Evolutionary conservation across 2,329 filamentous ascomycete genomes (phyloP), one percentile per base, ranked within the genome.

Genomic region (Diaporthe aspalathi): DNA sequence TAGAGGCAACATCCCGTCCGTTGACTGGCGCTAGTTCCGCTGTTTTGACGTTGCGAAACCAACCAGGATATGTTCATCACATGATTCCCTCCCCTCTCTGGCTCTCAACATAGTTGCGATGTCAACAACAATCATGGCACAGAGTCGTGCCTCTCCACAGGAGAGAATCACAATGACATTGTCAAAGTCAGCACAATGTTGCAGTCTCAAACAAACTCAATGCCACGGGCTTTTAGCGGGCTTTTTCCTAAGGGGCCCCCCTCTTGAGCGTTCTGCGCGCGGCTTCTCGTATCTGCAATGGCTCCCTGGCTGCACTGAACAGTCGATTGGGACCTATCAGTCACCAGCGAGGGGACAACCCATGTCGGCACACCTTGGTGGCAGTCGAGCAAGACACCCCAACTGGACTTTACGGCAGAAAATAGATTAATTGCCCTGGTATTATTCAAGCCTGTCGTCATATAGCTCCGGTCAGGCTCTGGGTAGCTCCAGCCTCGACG

Each of bases 401-500:
- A 65, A 65, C 22, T 60, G 53, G 43, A 52, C 50, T 56, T 24
- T 3, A 5, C 52, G 68, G 60, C 68, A 56, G 50, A 43, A 52
- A 47, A 54, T 70, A 38, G 32, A 70, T 56, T 50, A 49, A 65
- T 14, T 40, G 12, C 35, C 53, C 52, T 50, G 38, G 17, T 53
- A 57, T 54, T 47, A 38, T n/a, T 24, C 35, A 60, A 53, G 60
- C 43, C 24, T 50, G 40, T 53, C 60, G 70, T 70, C 67, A 70
- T 70, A 24, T 40, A 40, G 43, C 66, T 50, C 22, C n/a, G 60
- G 49, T 40, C 60, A 22, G 50, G 62, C n/a, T 62, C 35, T 49
- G 35, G 60, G 62, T 53, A 70, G 47, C 62, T 67, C 63, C 62
- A 72, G 67, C 68, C 71, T 70, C 68, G 68, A 72, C 17, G 67